Base-by-base conservation (phyloP, 1,139 yeast genomes). In the Saccharomyces hybrid region DNA sequence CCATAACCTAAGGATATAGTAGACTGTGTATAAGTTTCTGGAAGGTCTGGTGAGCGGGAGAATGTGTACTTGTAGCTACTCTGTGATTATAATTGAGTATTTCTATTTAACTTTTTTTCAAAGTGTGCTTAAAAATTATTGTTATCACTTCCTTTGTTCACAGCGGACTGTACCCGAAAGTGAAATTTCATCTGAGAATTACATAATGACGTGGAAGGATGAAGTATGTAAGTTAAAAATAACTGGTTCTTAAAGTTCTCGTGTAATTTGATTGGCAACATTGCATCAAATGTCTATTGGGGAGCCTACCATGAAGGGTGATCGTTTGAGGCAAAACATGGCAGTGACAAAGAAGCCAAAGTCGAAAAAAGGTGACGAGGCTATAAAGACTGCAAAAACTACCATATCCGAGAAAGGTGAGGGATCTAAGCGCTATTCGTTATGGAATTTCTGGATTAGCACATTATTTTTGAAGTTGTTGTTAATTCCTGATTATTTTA, bases 401-500 rank as follows among this genome's bases (percentile, higher is more conserved):
- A 42, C 23, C 41, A 29, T 46, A 16, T 23, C 46, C 14, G 42
- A 23, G 23, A 28, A 32, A 42, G 48, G 25, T 29, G 47, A 50
- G 23, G 31, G 49, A 26, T 42, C 52, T 8, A 65, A 74, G 57
- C 73, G 74, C 58, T 78, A 71, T 62, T 79, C 85, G 1, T 71
- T 83, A n/a, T 78, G 81, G 79, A 81, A 82, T 63, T 80, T 82
- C 27, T 82, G 84, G 78, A 78, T 83, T n/a, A 84, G 84, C 5
- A 75, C 82, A 0, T 73, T 83, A 8, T 71, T 81, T 49, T 70
- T 84, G 48, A 84, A 85, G 60, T 70, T 82, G 16, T 72, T 85
- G 46, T 54, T 69, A 29, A 60, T 68, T 48, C 71, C 71, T 9
- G 72, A 65, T 34, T 69, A 69, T 52, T 67, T 54, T 49, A 69